A percentile compares a stretch with the other conserved stretches of the same genome.
These are phyloP conservation scores for Luzula sylvatica DNA, from an alignment of 176 grass and related monocot species.

Conservation along the genomic window DNA sequence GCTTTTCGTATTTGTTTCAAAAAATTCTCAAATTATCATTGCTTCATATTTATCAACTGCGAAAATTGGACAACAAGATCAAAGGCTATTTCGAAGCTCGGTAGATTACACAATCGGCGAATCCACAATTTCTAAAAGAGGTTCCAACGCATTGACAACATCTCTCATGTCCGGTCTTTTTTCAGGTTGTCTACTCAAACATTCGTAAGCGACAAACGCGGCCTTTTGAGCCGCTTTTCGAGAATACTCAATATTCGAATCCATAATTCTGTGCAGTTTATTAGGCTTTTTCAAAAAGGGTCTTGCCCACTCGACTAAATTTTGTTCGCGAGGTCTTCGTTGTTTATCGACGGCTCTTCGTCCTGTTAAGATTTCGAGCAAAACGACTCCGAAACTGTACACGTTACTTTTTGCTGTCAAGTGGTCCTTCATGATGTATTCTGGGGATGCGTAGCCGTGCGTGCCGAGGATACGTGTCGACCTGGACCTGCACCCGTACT, in stretches of 20 bases:
- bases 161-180: constrained; percentile 50
- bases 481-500: constrained; percentile 59
- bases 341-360: constrained; percentile 52
- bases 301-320: constrained; percentile 79
- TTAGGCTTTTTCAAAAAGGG: constrained; percentile 62
- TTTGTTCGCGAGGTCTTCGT: constrained; percentile 46
- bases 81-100: too few species aligned
- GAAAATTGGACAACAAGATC: too few species aligned
- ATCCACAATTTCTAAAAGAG: constrained; percentile 55
- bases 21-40: too few species aligned
- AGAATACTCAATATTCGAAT: constrained; percentile 58
- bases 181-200: constrained; percentile 63
- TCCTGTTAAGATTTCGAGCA: constrained; percentile 68
- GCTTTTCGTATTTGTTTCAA: too few species aligned
- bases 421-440: constrained; percentile 91
- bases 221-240: constrained; percentile 45
- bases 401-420: constrained; percentile 86
- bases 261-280: constrained; percentile 64
- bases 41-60: too few species aligned
- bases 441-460: constrained; percentile 84
- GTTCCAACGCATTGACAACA: constrained; percentile 66
- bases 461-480: constrained; percentile 90
- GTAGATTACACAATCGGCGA: constrained; percentile 42
- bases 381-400: constrained; percentile 85
- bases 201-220: constrained; percentile 49